Evolutionary conservation across 305 asterid genomes (phyloP).

Genomic region (Solanum hybrid): DNA sequence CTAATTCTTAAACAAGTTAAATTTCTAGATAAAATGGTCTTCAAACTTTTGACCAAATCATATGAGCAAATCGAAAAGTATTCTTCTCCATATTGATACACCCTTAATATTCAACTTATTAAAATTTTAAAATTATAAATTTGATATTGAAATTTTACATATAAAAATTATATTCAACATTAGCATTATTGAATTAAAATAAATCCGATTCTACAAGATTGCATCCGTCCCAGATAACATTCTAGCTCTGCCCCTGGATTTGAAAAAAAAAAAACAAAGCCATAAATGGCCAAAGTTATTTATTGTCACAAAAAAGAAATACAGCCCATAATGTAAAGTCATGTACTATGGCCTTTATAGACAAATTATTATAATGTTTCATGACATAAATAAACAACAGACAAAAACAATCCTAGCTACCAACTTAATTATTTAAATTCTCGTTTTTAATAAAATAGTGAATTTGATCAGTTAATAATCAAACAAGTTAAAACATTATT

Average conservation of each 20-base stretch:
- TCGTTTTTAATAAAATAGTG: background rate
- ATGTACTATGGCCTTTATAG: background rate
- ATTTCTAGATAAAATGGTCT: background rate
- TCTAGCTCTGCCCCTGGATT: background rate
- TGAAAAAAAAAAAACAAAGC: background rate
- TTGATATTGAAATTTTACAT: background rate
- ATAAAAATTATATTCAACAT: background rate
- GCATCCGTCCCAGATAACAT: rapidly evolving
- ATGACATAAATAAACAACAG: background rate
- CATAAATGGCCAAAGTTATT: background rate
- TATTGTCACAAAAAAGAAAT: background rate
- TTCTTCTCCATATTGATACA: no score
- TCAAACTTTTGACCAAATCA: background rate
- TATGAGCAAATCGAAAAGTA: no score
- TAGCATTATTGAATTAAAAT: no score
- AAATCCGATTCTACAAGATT: rapidly evolving
- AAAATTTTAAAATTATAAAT: no score
- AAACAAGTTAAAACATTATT: background rate
- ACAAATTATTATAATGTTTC: background rate
- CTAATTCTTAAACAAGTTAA: background rate
- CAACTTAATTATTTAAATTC: background rate
- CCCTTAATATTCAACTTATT: background rate
- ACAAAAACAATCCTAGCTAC: background rate
- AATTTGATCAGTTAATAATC: background rate
- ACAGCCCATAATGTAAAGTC: background rate